These are phyloP conservation scores for Clavaria fumosa DNA, from an alignment of 768 basidiomycete species.

Conservation along the genomic window DNA sequence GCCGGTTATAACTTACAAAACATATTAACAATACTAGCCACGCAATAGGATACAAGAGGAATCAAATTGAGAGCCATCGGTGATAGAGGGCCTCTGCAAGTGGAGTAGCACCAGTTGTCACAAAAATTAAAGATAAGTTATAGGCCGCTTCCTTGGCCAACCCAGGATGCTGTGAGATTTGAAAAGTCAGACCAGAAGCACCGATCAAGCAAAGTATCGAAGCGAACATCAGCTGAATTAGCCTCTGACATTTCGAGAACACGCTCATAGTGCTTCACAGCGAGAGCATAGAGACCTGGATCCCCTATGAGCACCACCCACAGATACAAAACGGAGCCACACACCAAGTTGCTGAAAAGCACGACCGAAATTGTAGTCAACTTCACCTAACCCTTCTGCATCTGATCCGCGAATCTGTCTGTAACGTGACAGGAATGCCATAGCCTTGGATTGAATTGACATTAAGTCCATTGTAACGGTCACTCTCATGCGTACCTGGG, in stretches of 20 bases:
- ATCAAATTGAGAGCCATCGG: conserved; percentile 68
- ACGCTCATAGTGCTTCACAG: conserved; percentile 70
- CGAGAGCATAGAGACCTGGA: conserved; percentile 65
- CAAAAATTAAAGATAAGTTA: conserved; percentile 74
- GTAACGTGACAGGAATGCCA: conserved; percentile 78
- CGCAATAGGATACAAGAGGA: too few relatives aligned
- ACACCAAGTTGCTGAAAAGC: conserved; percentile 81
- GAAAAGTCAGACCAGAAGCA: background rate
- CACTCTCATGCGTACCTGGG: conserved; percentile 29
- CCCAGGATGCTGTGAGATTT: conserved; percentile 24
- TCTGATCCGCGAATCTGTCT: conserved; percentile 39
- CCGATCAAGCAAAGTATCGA: background rate
- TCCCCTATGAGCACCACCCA: too few relatives aligned
- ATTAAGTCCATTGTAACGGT: background rate
- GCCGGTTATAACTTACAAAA: too few relatives aligned
- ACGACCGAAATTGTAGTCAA: conserved; percentile 88
- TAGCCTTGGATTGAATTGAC: conserved; percentile 29
- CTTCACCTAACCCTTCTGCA: conserved; percentile 41
- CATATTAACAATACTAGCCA: too few relatives aligned
- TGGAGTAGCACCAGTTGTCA: conserved; percentile 57
- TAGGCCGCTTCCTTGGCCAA: conserved; percentile 72
- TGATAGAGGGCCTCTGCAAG: conserved; percentile 57
- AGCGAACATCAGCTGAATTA: conserved; percentile 15
- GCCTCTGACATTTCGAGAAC: conserved; percentile 50
- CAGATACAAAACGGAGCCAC: too few relatives aligned